Evolutionary conservation across 2,329 filamentous ascomycete genomes (phyloP), one percentile per base, ranked within the genome.

Genomic region (Pezicula carpinea): DNA sequence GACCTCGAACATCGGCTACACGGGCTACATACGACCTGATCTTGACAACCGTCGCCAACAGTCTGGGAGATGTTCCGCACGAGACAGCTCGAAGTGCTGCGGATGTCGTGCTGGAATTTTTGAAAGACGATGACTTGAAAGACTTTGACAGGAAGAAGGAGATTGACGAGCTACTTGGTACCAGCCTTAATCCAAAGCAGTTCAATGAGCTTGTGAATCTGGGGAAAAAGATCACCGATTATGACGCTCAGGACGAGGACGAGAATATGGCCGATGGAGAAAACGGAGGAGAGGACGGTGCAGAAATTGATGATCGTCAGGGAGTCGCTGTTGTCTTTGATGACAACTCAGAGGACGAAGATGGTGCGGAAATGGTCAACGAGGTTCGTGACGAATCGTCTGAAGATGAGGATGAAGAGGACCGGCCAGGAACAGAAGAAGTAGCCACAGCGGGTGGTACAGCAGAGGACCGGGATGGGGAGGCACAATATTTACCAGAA

Each of bases 101-200:
- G 13, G 93, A 99, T 65, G 90, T 88, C 3, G 83, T 91, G 3
- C 67, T 99, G 44, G 93, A 99, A 64, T 89, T 86, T 53, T 73
- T 99, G 38, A 99, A 99, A 68, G 91, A 97, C 58, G 91, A 96
- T 53, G 87, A 91, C 53, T 74, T 96, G 72, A 97, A 97, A 67
- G 93, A 99, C 64, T 88, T 95, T 50, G 93, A 99, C 66, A 96
- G 95, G 75, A 99, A 99, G 74, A 96, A 91, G 69, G 90, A 96
- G 65, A 82, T 97, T 36, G 93, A 99, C 59, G 93, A 97, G 55
- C 82, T 97, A 50, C 69, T 99, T 35, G 93, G 92, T n/a, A 79
- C 79, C 31, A 82, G 83, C 1, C 80, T 96, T 73, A 84, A 77
- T 41, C 80, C 89, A 1, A 95, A 96, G 64, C 85, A 96, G 65